Percentiles rank a stretch among this genome's conserved stretches.
These are phyloP conservation scores for Kwoniella sp. DNA, from an alignment of 768 basidiomycete species.

Conservation along the genomic window DNA sequence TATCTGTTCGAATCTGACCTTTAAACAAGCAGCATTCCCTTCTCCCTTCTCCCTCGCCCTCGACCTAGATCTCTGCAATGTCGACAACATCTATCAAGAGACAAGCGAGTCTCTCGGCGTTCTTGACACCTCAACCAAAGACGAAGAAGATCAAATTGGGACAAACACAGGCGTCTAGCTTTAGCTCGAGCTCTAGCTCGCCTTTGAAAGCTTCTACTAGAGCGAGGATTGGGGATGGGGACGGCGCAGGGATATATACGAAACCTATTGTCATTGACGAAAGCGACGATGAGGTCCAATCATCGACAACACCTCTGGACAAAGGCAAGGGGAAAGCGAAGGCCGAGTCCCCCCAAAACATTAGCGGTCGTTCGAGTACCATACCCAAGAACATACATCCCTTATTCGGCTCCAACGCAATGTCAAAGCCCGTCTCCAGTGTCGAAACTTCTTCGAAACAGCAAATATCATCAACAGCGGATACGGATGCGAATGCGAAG, in stretches of 20 bases:
- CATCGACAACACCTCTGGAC: neutral
- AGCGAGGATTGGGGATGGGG: neutral
- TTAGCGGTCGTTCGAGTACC: neutral
- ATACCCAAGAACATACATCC: neutral
- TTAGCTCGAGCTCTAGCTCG: neutral
- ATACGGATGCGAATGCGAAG: no score
- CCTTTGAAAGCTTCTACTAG: neutral
- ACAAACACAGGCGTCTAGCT: neutral
- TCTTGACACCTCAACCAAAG: conserved; percentile 9
- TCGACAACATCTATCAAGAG: conserved; percentile 4
- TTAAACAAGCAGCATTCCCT: neutral
- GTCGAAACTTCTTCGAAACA: no score
- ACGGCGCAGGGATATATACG: neutral
- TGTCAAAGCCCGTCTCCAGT: no score
- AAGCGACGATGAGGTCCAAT: neutral
- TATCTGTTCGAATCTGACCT: no score
- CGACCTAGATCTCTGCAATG: neutral
- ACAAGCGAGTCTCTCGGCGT: conserved; percentile 20
- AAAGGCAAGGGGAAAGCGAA: conserved; percentile 19
- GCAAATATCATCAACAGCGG: neutral
- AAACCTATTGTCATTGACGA: conserved; percentile 14
- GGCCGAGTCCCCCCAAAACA: neutral
- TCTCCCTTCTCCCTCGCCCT: no score
- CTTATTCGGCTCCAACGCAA: neutral
- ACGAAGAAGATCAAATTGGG: neutral